These are phyloP conservation scores for Boletales sp. DNA, from an alignment of 768 basidiomycete species.

Conservation along the genomic window DNA sequence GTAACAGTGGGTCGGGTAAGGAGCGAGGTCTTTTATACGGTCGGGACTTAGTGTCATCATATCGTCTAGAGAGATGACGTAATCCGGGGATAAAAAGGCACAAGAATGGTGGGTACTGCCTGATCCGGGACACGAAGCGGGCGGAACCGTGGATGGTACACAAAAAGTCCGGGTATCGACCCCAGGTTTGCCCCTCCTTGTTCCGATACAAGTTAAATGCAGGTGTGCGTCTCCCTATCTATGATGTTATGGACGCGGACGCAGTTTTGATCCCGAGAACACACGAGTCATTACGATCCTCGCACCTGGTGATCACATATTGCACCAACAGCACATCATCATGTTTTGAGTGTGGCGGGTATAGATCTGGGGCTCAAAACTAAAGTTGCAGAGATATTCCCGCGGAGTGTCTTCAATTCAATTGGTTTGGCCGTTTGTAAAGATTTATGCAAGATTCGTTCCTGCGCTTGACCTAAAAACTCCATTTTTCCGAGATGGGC, in stretches of 20 bases:
- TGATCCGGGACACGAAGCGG: background rate
- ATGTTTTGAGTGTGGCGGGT: background rate
- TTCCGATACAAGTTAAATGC: background rate
- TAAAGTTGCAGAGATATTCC: background rate
- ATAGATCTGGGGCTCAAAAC: background rate
- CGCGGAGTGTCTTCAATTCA: background rate
- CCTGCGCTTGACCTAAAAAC: background rate
- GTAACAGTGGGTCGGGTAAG: background rate
- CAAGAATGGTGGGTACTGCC: conserved; percentile 5
- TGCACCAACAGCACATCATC: background rate
- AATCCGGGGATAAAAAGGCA: conserved; percentile 19
- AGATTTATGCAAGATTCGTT: background rate
- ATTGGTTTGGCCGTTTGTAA: background rate
- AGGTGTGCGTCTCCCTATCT: background rate
- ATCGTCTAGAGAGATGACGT: conserved; percentile 7
- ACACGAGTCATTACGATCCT: background rate
- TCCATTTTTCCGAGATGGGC: background rate
- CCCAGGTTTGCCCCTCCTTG: background rate
- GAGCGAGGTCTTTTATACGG: conserved; percentile 5
- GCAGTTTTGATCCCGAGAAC: background rate
- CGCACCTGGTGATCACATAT: too few species aligned
- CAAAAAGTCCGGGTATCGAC: background rate
- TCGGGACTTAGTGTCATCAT: conserved; percentile 5
- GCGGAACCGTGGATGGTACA: conserved; percentile 9
- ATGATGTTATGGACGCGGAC: too few species aligned